Percentiles rank a stretch among this genome's conserved stretches.
phyloP scores from a whole-genome alignment of 148 eudicot species.

The Fagopyrum tataricum region DNA sequence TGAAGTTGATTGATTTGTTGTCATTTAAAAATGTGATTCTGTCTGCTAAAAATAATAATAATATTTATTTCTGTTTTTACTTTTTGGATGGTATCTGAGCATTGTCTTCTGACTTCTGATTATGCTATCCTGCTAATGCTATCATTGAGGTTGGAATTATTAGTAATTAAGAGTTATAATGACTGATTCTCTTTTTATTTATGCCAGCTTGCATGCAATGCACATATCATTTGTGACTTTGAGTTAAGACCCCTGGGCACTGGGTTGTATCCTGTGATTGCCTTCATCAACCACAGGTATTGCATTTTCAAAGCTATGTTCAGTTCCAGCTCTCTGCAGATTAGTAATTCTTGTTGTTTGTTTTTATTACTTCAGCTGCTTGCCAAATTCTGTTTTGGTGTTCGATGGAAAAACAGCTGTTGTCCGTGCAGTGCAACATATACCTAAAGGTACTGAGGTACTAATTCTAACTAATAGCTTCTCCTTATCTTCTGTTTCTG shows the following conservation, averaged over 20 bases:
- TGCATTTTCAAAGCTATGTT: neutral
- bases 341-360: slow-evolving; percentile 2
- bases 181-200: slow-evolving; percentile 14
- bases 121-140: neutral
- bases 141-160: neutral
- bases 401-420: slow-evolving; percentile 79
- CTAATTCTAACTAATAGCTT: slow-evolving; percentile 14
- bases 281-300: slow-evolving; percentile 91
- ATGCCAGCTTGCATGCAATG: slow-evolving; percentile 90
- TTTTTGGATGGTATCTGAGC: neutral
- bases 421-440: slow-evolving; percentile 69
- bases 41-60: neutral
- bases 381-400: slow-evolving; percentile 78
- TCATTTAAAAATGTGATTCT: neutral
- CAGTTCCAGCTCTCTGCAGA: neutral
- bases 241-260: slow-evolving; percentile 87
- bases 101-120: neutral
- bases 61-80: neutral
- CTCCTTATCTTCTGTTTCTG: neutral
- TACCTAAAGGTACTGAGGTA: slow-evolving; percentile 98
- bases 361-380: slow-evolving; percentile 53
- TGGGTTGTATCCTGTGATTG: slow-evolving; percentile 68
- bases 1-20: neutral
- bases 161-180: neutral
- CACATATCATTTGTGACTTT: slow-evolving; percentile 82